Conservation (phyloP, 768 basidiomycete species). For the Tephrocybe rancida region DNA sequence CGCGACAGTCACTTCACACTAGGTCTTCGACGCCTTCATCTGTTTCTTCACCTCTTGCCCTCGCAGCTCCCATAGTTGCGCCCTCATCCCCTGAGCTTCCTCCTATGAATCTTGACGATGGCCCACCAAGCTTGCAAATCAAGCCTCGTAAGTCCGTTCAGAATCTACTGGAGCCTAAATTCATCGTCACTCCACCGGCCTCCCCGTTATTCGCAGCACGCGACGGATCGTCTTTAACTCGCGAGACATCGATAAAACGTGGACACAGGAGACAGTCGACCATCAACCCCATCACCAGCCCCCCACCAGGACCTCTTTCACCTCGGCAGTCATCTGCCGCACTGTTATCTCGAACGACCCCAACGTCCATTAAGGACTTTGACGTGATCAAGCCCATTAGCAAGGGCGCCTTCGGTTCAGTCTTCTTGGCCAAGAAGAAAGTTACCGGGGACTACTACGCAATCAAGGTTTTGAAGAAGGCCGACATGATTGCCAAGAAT, state of each 20-base stretch:
- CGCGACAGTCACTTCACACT: constrained; percentile 61
- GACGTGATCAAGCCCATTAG: constrained; percentile 99
- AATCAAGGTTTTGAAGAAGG: constrained; percentile 99
- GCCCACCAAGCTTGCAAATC: constrained; percentile 57
- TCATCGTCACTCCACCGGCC: constrained; percentile 73
- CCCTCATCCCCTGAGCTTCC: constrained; percentile 33
- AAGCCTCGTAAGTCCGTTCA: constrained; percentile 68
- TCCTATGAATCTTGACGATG: constrained; percentile 50
- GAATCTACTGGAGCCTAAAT: constrained; percentile 65
- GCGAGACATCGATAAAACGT: constrained; percentile 54
- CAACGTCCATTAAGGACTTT: constrained; percentile 97
- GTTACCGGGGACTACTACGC: constrained; percentile 98
- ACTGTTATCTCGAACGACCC: constrained; percentile 75
- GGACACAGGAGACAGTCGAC: constrained; percentile 75
- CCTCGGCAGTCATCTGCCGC: constrained; percentile 86
- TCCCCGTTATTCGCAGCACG: constrained; percentile 63
- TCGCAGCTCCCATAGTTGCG: constrained; percentile 84
- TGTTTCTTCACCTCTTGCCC: constrained; percentile 82
- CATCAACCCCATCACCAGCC: constrained; percentile 61
- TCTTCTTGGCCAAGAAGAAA: constrained; percentile 98
- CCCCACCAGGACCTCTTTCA: constrained; percentile 75
- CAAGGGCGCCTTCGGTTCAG: constrained; percentile 98
- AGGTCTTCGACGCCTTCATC: constrained; percentile 89
- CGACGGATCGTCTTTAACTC: constrained; percentile 39
- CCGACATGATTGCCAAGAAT: constrained; percentile 99